Conservation (phyloP, 169 alveolate genomes). For the Neospora caninum region DNA sequence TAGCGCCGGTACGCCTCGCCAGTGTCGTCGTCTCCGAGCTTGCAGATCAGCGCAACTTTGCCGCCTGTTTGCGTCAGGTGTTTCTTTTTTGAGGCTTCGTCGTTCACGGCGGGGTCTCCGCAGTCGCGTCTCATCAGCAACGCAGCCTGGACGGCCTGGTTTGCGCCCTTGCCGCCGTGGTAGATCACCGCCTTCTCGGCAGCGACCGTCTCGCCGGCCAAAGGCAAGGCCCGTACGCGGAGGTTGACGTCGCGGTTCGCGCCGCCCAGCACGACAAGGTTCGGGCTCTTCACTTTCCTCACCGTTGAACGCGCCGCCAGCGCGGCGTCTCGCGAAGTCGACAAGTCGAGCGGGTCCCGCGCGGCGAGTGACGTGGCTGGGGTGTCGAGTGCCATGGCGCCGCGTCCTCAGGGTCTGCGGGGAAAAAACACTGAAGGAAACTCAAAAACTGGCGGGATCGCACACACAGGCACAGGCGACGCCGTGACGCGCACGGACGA, state of each 20-base stretch:
- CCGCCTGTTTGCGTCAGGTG: neutral
- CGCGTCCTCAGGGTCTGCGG: too few species aligned
- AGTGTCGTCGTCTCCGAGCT: slow-evolving; percentile 65
- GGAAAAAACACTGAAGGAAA: too few species aligned
- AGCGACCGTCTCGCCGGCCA: slow-evolving; percentile 69
- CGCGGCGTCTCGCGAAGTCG: neutral
- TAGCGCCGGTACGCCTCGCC: slow-evolving; percentile 54
- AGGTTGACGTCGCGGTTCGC: slow-evolving; percentile 58
- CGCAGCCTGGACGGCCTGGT: slow-evolving; percentile 72
- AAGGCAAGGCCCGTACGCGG: slow-evolving; percentile 60
- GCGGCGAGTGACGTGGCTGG: slow-evolving; percentile 24
- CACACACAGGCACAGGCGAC: too few species aligned
- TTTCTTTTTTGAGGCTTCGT: neutral
- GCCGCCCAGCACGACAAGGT: slow-evolving; percentile 68
- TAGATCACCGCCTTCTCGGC: slow-evolving; percentile 31
- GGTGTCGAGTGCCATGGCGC: slow-evolving; percentile 17
- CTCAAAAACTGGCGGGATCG: too few species aligned
- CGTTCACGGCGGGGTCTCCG: neutral
- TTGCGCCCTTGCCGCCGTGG: slow-evolving; percentile 73
- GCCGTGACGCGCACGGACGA: too few species aligned
- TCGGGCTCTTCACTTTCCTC: slow-evolving; percentile 38
- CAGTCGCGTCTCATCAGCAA: neutral
- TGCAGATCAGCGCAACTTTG: slow-evolving; percentile 64
- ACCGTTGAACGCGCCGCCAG: neutral
- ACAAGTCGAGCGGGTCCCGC: neutral